Conservation (phyloP, 129 eudicot species). For the Oenanthe sinensis region DNA sequence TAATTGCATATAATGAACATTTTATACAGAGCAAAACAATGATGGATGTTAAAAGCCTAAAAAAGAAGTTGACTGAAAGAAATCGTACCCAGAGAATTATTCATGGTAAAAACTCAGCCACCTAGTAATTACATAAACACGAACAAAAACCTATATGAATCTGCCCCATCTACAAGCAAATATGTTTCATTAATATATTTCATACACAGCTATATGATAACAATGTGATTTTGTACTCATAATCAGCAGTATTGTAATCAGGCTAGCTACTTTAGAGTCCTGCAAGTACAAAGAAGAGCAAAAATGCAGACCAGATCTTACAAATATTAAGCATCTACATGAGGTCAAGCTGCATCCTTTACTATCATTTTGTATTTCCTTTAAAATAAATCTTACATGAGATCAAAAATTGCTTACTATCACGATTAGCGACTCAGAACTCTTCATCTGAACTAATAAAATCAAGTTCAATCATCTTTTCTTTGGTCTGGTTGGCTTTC, state of each 20-base stretch:
- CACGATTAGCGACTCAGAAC: conserved; percentile 23
- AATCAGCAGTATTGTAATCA: neutral
- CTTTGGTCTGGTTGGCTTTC: conserved; percentile 25
- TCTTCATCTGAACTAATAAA: conserved; percentile 86
- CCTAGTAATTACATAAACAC: too few species aligned
- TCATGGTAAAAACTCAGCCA: too few species aligned
- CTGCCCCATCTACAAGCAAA: too few species aligned
- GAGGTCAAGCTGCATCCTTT: neutral
- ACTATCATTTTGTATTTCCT: neutral
- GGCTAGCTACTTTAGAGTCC: neutral
- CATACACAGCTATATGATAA: neutral
- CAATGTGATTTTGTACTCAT: neutral
- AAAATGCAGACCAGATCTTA: neutral
- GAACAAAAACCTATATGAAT: too few species aligned
- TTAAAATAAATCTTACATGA: neutral
- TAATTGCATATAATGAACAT: too few species aligned
- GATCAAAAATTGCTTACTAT: neutral
- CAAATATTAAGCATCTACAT: neutral
- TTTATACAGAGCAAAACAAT: too few species aligned
- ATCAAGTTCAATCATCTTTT: conserved; percentile 81
- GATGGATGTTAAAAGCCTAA: too few species aligned
- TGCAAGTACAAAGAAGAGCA: neutral
- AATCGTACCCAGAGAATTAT: too few species aligned
- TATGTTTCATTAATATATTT: too few species aligned
- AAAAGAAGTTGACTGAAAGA: too few species aligned